Percentiles rank a stretch among this genome's conserved stretches.
Evolutionary conservation across 2,329 filamentous ascomycete species (phyloP).

Genomic region (Amphichorda felina): DNA sequence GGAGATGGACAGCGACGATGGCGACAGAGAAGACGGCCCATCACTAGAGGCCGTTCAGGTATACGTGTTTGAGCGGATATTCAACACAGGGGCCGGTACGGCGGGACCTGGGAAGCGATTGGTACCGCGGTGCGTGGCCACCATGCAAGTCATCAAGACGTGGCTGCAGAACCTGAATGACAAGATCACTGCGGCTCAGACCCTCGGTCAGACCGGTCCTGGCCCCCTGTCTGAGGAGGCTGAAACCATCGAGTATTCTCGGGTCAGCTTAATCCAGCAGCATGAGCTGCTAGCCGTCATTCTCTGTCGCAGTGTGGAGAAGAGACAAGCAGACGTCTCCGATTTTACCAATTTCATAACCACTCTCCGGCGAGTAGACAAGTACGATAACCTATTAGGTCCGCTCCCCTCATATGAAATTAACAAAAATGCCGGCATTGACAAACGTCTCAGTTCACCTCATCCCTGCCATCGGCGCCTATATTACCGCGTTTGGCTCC

Average conservation of each 20-base stretch:
- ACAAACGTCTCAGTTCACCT: constrained; percentile 52
- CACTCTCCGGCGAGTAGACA: constrained; percentile 57
- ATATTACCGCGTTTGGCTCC: constrained; percentile 68
- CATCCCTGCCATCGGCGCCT: constrained; percentile 66
- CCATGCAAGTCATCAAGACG: constrained; percentile 64
- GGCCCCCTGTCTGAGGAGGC: constrained; percentile 46
- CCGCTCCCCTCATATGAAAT: constrained; percentile 9
- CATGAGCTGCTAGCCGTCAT: constrained; percentile 84
- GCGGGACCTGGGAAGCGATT: constrained; percentile 21
- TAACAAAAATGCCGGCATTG: not conserved
- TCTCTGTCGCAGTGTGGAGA: constrained; percentile 66
- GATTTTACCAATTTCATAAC: constrained; percentile 67
- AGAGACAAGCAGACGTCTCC: constrained; percentile 52
- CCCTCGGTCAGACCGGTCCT: constrained; percentile 55
- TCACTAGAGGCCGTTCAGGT: constrained; percentile 34
- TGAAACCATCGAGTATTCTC: constrained; percentile 72
- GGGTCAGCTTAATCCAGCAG: constrained; percentile 70
- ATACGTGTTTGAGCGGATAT: constrained; percentile 43
- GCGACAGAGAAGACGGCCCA: constrained; percentile 21
- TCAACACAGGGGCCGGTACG: constrained; percentile 13
- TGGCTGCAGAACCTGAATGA: constrained; percentile 70
- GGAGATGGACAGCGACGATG: constrained; percentile 39
- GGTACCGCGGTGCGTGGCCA: constrained; percentile 43
- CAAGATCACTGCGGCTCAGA: constrained; percentile 60
- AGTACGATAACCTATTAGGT: constrained; percentile 57